Conservation (phyloP, 352 stramenopile species). For the Globisporangium nodosum region DNA sequence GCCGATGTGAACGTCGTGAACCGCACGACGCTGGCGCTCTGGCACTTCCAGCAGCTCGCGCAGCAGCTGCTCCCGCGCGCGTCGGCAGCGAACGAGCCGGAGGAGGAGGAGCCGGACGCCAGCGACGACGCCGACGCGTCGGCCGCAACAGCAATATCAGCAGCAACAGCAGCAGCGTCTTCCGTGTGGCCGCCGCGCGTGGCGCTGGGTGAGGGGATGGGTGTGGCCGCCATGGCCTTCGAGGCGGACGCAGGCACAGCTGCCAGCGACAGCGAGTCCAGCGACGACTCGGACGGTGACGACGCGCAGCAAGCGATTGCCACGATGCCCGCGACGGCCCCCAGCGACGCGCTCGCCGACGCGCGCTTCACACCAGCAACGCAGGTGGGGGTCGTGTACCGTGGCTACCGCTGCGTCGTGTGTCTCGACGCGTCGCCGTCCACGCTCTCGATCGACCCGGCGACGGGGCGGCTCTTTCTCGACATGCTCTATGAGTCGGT, state of each 20-base stretch:
- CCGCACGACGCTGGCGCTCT: slow-evolving; percentile 68
- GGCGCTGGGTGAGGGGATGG: slow-evolving; percentile 71
- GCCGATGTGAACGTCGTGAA: slow-evolving; percentile 66
- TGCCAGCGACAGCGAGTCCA: slow-evolving; percentile 7
- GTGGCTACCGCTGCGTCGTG: slow-evolving; percentile 75
- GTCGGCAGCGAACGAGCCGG: background rate
- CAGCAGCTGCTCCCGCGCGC: slow-evolving; percentile 35
- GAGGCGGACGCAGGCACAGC: slow-evolving; percentile 7
- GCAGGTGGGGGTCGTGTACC: slow-evolving; percentile 55
- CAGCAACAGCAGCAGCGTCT: background rate
- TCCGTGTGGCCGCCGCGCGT: slow-evolving; percentile 10
- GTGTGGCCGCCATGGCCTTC: slow-evolving; percentile 41
- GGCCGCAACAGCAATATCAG: slow-evolving; percentile 2
- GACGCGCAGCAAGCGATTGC: background rate
- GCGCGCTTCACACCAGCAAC: slow-evolving; percentile 42
- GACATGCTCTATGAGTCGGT: slow-evolving; percentile 79
- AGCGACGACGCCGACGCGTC: slow-evolving; percentile 1
- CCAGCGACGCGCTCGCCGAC: slow-evolving; percentile 8
- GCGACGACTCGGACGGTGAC: slow-evolving; percentile 6
- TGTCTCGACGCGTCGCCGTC: slow-evolving; percentile 84
- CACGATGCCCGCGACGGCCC: background rate
- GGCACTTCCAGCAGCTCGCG: slow-evolving; percentile 70
- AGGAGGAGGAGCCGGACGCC: slow-evolving; percentile 6
- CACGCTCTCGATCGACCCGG: slow-evolving; percentile 74
- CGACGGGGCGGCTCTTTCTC: slow-evolving; percentile 66